Percentiles rank a stretch among this genome's conserved stretches.
phyloP scores from a whole-genome alignment of 805 yeast genomes.

The Brettanomyces naardenensis region DNA sequence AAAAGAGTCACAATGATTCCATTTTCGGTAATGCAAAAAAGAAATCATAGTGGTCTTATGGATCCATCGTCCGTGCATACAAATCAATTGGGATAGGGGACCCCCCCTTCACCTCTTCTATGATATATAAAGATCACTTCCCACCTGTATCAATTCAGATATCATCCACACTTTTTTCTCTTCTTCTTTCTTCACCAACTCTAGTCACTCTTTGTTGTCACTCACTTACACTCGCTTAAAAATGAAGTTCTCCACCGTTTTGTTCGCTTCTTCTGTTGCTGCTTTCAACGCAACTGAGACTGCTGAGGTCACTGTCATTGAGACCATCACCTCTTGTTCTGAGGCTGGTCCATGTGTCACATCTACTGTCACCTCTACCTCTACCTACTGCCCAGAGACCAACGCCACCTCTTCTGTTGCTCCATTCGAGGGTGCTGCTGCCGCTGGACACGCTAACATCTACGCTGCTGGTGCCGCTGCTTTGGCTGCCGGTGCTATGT shows the following conservation, averaged over 20 bases:
- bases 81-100: too few relatives aligned
- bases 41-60: too few relatives aligned
- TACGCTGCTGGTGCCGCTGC: conserved; percentile 25
- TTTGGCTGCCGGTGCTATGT: conserved; percentile 23
- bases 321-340: conserved; percentile 29
- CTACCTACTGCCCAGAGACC: conserved; percentile 7
- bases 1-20: too few relatives aligned
- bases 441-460: conserved; percentile 12
- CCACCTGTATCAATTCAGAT: too few relatives aligned
- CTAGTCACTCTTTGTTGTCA: not conserved
- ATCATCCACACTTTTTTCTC: too few relatives aligned
- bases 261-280: conserved; percentile 30
- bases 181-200: conserved; percentile 2
- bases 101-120: too few relatives aligned
- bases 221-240: conserved; percentile 9
- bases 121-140: too few relatives aligned
- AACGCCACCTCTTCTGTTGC: conserved; percentile 14
- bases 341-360: conserved; percentile 25
- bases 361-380: conserved; percentile 1
- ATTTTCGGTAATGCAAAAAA: too few relatives aligned
- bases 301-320: conserved; percentile 5
- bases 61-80: too few relatives aligned
- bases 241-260: conserved; percentile 38
- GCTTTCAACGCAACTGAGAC: conserved; percentile 25
- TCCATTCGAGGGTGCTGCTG: conserved; percentile 5